Conservation (phyloP, 495 filamentous ascomycete genomes). For the Articulospora tetracladia region DNA sequence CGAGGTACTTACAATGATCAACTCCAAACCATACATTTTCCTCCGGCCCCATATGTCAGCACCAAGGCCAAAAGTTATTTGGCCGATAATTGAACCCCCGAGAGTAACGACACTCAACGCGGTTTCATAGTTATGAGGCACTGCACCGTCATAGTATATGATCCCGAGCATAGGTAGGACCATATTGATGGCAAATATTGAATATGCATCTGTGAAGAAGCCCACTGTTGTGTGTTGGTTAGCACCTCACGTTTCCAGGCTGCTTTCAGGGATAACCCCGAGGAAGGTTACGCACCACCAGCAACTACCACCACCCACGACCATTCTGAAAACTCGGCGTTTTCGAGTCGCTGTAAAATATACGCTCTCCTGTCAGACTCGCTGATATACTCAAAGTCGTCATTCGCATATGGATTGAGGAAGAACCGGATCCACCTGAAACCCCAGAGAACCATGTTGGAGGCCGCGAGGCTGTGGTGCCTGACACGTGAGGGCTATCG, state of each 20-base stretch:
- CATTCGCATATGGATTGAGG: conserved; percentile 13
- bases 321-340: conserved; percentile 15
- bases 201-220: conserved; percentile 77
- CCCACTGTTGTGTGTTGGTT: conserved; percentile 40
- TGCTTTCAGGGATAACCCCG: too few relatives aligned
- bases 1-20: conserved; percentile 43
- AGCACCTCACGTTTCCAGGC: neutral
- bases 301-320: conserved; percentile 57
- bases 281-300: conserved; percentile 30
- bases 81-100: conserved; percentile 67
- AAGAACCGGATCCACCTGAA: conserved; percentile 16
- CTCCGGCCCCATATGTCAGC: conserved; percentile 65
- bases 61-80: conserved; percentile 65
- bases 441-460: conserved; percentile 15
- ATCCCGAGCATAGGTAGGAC: conserved; percentile 66
- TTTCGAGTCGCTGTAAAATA: conserved; percentile 11
- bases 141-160: conserved; percentile 51
- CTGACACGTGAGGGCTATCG: neutral
- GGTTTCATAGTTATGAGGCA: conserved; percentile 57
- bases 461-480: neutral
- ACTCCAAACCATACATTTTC: conserved; percentile 71
- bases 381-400: conserved; percentile 15
- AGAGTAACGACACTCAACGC: conserved; percentile 70
- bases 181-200: conserved; percentile 75
- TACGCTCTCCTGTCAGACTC: conserved; percentile 13